Base-by-base conservation (phyloP, 228 moss, liverwort and hornwort genomes). In the Sphagnum magellanicum region DNA sequence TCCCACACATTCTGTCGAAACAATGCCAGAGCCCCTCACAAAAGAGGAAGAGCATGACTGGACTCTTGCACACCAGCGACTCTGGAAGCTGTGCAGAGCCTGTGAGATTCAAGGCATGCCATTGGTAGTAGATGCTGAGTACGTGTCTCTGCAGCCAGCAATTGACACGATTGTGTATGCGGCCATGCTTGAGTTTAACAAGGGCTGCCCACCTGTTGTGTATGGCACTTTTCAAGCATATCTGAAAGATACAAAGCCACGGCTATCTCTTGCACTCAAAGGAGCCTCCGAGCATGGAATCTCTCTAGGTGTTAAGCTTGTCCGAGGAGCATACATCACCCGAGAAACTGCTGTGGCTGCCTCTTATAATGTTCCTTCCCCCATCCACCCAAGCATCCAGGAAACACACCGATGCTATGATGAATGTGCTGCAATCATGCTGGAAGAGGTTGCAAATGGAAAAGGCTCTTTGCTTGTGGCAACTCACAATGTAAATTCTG, bases 151-250 rank as follows among this genome's bases (percentile, higher is more conserved):
- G 67, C 97, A 98, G 75, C 91, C 97, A 58, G 93, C 93, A 64
- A 86, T 98, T 68, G 97, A 98, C 74, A 90, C 91, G 71, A 73
- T 98, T 49, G 82, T 87, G 17, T 77, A 86, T 70, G 63, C 68
- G 10, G 91, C 91, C 67, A 81, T 79, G 5, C 74, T 68, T 51
- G 88, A 90, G 48, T 98, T 88, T 70, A 98, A 98, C 81, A 85
- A 68, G 51, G 82, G 83, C 6, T 61, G 69, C 62, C 64, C 53
- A 16, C 88, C 88, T 59, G 65, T 90, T 4, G 71, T 98, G 14
- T 98, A 87, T 66, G 91, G 84, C 65, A 98, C 97, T 52, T 12
- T 98, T 70, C 97, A 98, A 69, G 79, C 97, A 48, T 98, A 98
- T 61, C 66, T 98, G 81, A 90, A 90, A 71, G 97, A 98, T 65